These are phyloP conservation scores for Calonectria montana DNA, from an alignment of 2,329 filamentous ascomycete genomes.

Conservation along the genomic window DNA sequence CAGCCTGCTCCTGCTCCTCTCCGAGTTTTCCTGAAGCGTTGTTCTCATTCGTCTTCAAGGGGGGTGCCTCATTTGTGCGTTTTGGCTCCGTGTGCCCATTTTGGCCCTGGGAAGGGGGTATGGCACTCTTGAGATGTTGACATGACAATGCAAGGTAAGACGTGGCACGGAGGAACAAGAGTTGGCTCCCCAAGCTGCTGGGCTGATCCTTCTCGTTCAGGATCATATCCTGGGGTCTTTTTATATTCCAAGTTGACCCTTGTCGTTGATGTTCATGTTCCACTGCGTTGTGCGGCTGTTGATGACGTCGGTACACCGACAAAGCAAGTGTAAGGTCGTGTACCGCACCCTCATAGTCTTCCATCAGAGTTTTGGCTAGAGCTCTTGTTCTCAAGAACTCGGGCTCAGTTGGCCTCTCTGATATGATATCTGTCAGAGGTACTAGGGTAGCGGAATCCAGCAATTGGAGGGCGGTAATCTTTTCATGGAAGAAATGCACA, in stretches of 20 bases:
- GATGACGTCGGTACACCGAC: constrained; percentile 62
- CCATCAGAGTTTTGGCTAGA: constrained; percentile 79
- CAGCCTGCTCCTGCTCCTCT: constrained; percentile 34
- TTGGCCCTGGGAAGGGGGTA: constrained; percentile 46
- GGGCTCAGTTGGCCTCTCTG: constrained; percentile 70
- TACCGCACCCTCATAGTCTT: constrained; percentile 76
- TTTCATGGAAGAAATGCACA: constrained; percentile 94
- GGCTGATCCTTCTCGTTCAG: constrained; percentile 68
- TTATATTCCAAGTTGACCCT: constrained; percentile 37
- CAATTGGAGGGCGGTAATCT: constrained; percentile 81
- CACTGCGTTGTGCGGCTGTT: constrained; percentile 63
- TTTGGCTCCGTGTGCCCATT: constrained; percentile 15
- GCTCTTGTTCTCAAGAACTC: constrained; percentile 79
- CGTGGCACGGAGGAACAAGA: constrained; percentile 80
- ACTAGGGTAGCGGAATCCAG: constrained; percentile 77
- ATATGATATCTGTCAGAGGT: constrained; percentile 75
- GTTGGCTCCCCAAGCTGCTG: constrained; percentile 77
- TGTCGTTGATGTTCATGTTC: constrained; percentile 63
- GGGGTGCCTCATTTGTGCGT: neutral
- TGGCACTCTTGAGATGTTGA: constrained; percentile 68
- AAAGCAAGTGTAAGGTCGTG: constrained; percentile 78
- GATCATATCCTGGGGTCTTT: constrained; percentile 48
- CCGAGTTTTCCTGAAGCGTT: constrained; percentile 8
- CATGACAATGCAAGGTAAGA: constrained; percentile 80
- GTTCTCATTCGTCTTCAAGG: constrained; percentile 6